These are phyloP conservation scores for Phytophthora macrochlamydospora DNA, from an alignment of 352 stramenopile genomes.

Conservation along the genomic window DNA sequence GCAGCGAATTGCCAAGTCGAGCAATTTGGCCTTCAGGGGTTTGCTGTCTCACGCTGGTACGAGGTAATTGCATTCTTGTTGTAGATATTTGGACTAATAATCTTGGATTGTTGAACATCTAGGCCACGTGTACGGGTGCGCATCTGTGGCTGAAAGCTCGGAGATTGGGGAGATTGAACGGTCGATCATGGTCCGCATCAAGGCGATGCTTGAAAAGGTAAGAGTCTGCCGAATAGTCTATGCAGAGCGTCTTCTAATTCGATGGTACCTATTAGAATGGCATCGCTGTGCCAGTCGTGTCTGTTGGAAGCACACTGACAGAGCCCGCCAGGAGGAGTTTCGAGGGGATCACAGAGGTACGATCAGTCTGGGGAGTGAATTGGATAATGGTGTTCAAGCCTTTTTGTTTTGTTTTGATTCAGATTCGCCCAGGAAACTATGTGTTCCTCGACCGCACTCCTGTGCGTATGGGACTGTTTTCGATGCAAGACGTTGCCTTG, in stretches of 20 bases:
- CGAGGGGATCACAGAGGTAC: slow-evolving; percentile 69
- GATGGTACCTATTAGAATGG: slow-evolving; percentile 10
- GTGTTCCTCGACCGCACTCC: slow-evolving; percentile 80
- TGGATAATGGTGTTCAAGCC: background rate
- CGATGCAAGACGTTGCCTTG: slow-evolving; percentile 63
- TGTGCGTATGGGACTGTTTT: slow-evolving; percentile 66
- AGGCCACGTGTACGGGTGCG: slow-evolving; percentile 69
- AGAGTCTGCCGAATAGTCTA: no score
- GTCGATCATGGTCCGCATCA: slow-evolving; percentile 70
- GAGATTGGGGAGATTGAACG: slow-evolving; percentile 65
- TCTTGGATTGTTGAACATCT: background rate
- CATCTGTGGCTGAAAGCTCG: slow-evolving; percentile 51
- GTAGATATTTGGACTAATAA: background rate
- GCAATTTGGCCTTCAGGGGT: slow-evolving; percentile 56
- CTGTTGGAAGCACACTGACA: slow-evolving; percentile 69
- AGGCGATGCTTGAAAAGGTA: slow-evolving; percentile 47
- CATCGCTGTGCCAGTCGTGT: slow-evolving; percentile 62
- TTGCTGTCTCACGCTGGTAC: slow-evolving; percentile 66
- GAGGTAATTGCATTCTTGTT: background rate
- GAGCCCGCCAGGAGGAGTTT: slow-evolving; percentile 67
- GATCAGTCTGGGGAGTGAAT: background rate
- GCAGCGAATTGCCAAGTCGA: slow-evolving; percentile 53
- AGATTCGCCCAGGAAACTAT: slow-evolving; percentile 79
- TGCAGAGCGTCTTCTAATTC: no score
- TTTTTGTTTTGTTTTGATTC: background rate